A percentile compares a stretch with the other conserved stretches of the same genome.
Conservation (phyloP, 2,329 filamentous ascomycete species). For the Scedosporium boydii region DNA sequence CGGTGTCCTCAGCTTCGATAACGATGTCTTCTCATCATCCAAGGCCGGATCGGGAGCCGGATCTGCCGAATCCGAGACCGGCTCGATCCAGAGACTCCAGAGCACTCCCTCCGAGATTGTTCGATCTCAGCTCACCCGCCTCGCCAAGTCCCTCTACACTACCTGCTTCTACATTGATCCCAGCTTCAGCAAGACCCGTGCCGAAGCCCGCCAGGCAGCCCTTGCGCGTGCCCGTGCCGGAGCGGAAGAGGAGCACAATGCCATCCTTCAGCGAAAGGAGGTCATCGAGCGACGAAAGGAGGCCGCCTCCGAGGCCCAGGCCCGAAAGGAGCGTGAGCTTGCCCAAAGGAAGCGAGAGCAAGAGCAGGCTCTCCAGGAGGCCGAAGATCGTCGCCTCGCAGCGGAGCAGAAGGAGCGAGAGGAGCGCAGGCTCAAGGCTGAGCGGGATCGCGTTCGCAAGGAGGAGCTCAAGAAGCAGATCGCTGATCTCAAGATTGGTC, state of each 20-base stretch:
- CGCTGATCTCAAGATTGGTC: conserved; percentile 80
- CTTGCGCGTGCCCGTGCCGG: conserved; percentile 75
- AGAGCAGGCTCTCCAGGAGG: conserved; percentile 80
- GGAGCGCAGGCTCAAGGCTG: conserved; percentile 72
- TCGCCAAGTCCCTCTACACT: conserved; percentile 83
- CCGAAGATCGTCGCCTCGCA: conserved; percentile 79
- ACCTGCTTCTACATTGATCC: conserved; percentile 96
- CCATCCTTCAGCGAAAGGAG: conserved; percentile 76
- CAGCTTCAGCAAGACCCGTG: conserved; percentile 71
- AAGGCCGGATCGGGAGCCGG: conserved; percentile 83
- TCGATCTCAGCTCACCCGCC: conserved; percentile 82
- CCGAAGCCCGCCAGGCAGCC: conserved; percentile 70
- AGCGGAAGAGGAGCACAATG: conserved; percentile 83
- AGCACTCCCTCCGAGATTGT: conserved; percentile 98
- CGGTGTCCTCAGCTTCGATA: conserved; percentile 92
- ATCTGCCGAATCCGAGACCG: conserved; percentile 76
- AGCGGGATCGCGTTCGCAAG: conserved; percentile 82
- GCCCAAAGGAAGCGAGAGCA: conserved; percentile 78
- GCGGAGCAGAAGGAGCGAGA: conserved; percentile 90
- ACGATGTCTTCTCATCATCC: conserved; percentile 93
- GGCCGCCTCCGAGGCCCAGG: conserved; percentile 78
- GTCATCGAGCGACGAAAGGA: conserved; percentile 97
- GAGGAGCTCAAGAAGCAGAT: conserved; percentile 91
- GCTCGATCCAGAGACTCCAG: conserved; percentile 87
- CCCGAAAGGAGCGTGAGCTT: conserved; percentile 85